phyloP scores from a whole-genome alignment of 805 yeast genomes.

The Jamesozyma spencerorum region DNA sequence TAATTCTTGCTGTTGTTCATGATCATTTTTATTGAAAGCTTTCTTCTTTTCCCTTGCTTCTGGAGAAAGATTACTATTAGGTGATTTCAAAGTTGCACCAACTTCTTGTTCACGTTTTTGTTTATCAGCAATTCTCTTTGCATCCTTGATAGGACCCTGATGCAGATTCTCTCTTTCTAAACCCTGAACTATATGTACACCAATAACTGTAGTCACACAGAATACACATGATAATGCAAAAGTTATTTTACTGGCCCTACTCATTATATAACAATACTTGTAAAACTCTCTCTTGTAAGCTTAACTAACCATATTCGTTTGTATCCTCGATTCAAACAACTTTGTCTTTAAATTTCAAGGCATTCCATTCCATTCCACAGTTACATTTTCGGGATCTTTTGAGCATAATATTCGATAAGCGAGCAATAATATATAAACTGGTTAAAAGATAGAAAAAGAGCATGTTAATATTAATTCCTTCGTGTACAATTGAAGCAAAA shows the following conservation, averaged over 20 bases:
- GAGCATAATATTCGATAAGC: no score
- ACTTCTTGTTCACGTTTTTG: conserved; percentile 19
- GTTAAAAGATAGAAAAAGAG: background rate
- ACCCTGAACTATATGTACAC: conserved; percentile 63
- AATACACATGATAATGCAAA: conserved; percentile 48
- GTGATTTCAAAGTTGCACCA: conserved; percentile 29
- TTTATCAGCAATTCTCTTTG: conserved; percentile 48
- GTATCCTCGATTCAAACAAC: no score
- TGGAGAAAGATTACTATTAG: conserved; percentile 4
- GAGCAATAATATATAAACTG: background rate
- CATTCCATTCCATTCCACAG: no score
- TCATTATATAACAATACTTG: conserved; percentile 37
- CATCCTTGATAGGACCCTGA: conserved; percentile 81
- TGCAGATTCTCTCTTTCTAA: conserved; percentile 62
- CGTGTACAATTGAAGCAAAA: no score
- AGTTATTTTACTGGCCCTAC: conserved; percentile 71
- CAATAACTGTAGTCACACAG: conserved; percentile 51
- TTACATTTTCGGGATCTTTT: no score
- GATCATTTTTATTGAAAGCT: conserved; percentile 51
- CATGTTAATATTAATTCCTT: background rate
- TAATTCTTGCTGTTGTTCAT: conserved; percentile 53
- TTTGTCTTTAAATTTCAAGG: no score
- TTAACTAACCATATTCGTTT: no score
- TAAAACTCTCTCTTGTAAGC: no score
- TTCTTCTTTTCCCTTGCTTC: conserved; percentile 37